A percentile compares a stretch with the other conserved stretches of the same genome.
Evolutionary conservation across 2,329 filamentous ascomycete species (phyloP).

Genomic region (Monilinia fructicola): DNA sequence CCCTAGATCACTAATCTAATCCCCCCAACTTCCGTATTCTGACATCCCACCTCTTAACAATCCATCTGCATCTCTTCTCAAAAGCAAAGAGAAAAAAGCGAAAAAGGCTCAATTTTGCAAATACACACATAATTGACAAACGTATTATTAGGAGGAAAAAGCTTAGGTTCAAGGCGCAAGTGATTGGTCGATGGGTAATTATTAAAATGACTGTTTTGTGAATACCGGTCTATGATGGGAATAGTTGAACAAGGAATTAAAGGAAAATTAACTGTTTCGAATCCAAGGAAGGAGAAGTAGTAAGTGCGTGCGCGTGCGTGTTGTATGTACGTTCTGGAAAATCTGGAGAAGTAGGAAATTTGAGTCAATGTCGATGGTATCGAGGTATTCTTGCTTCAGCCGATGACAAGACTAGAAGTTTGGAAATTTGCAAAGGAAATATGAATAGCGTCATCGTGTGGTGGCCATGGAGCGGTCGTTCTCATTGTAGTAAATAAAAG

Average conservation of each 20-base stretch:
- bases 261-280: constrained; percentile 11
- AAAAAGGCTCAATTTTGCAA: constrained; percentile 11
- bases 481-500: constrained; percentile 18
- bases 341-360: not conserved
- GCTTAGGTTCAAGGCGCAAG: constrained; percentile 9
- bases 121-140: constrained; percentile 2
- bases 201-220: constrained; percentile 15
- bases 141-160: constrained; percentile 8
- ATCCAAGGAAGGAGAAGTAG: not conserved
- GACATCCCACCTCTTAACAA: constrained; percentile 7
- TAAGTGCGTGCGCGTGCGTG: constrained; percentile 1
- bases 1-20: not conserved
- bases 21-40: not conserved
- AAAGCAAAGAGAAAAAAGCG: constrained; percentile 11
- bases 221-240: constrained; percentile 15
- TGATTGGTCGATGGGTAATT: not conserved
- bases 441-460: constrained; percentile 13
- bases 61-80: constrained; percentile 1
- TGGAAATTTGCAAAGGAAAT: constrained; percentile 9
- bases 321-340: constrained; percentile 16
- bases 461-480: constrained; percentile 5
- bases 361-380: constrained; percentile 15
- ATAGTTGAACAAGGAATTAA: constrained; percentile 10
- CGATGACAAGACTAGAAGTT: constrained; percentile 8
- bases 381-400: not conserved